Percentiles rank a stretch among this genome's conserved stretches.
phyloP scores from a whole-genome alignment of 192 early-diverging fungal genomes.

The Dispira parvispora region DNA sequence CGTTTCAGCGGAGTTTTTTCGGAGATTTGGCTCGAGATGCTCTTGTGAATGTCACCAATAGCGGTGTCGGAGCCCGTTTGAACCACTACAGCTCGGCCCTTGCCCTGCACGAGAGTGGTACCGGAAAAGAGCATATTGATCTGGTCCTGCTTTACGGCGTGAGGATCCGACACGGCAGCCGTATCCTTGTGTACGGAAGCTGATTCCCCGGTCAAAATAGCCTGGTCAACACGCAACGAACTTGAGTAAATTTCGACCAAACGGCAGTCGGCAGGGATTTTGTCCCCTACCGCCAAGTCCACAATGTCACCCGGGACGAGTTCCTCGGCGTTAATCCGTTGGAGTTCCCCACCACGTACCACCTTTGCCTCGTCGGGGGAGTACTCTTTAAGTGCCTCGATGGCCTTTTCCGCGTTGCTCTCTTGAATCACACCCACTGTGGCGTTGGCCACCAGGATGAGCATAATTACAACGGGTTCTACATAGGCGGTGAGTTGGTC shows the following conservation, averaged over 20 bases:
- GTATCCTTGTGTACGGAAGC: slow-evolving; percentile 75
- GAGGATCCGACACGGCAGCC: slow-evolving; percentile 36
- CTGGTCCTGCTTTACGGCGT: slow-evolving; percentile 90
- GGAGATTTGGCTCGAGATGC: slow-evolving; percentile 63
- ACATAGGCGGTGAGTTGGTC: slow-evolving; percentile 76
- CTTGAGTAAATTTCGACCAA: slow-evolving; percentile 63
- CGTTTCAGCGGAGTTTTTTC: slow-evolving; percentile 93
- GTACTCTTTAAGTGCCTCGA: slow-evolving; percentile 92
- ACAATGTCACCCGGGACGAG: slow-evolving; percentile 98
- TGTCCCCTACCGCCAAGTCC: slow-evolving; percentile 80
- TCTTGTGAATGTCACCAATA: slow-evolving; percentile 85
- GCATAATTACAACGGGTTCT: slow-evolving; percentile 92
- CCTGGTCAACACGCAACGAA: slow-evolving; percentile 86
- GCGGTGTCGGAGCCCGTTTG: slow-evolving; percentile 75
- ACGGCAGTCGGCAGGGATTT: slow-evolving; percentile 90
- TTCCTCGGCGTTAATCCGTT: slow-evolving; percentile 52
- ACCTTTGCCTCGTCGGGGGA: slow-evolving; percentile 92
- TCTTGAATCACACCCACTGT: slow-evolving; percentile 95
- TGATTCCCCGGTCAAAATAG: slow-evolving; percentile 90
- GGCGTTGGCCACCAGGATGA: slow-evolving; percentile 97
- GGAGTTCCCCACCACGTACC: slow-evolving; percentile 47
- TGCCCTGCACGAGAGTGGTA: slow-evolving; percentile 85
- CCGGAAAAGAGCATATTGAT: slow-evolving; percentile 95
- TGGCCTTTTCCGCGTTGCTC: slow-evolving; percentile 90
- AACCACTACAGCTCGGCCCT: slow-evolving; percentile 74